Base-by-base conservation (phyloP, 169 alveolate genomes). In the Cardiosporidium cionae region DNA sequence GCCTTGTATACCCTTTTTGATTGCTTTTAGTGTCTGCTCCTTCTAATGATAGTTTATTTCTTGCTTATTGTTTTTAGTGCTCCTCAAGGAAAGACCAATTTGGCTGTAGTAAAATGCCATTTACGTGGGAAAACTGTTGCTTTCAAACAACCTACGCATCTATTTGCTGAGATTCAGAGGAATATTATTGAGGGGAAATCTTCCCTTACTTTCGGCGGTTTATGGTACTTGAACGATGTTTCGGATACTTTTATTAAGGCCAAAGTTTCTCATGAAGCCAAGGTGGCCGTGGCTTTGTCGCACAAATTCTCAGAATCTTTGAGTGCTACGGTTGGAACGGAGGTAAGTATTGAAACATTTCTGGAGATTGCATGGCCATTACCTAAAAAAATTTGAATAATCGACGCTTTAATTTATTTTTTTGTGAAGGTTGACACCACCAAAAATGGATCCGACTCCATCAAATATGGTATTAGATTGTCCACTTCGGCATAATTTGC, bases 161-260 rank as follows among this genome's bases (percentile, higher is more conserved):
- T 73, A 35, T 72, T 74, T 1, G 80, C 80, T 1, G 80, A 73
- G 29, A 62, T 73, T 22, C 74, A 73, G 28, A 66, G 53, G 74
- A 73, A 31, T 69, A 29, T 73, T 29, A 32, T 68, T 6, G 80
- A 73, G 7, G 70, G 70, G 33, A 63, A 65, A 32, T 52, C 66
- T 31, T 44, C 65, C 53, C 65, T 73, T 0, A 63, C 65, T 7
- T 73, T 73, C 67, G 80, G 80, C 2, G 80, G 80, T 23, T 23
- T 73, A 69, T 73, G 80, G 80, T 65, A 73, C 67, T 16, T 73
- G 80, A 73, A 65, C 53, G 74, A 63, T 25, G 63, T 66, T 32
- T 66, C 34, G 6, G 80, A 73, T 36, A 73, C 80, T 3, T 28
- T 25, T 23, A n/a, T 73, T 25, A 73, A 73, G 33, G 70, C 80